A percentile compares a stretch with the other conserved stretches of the same genome.
Conservation (phyloP, 768 basidiomycete species). For the Rhizopogon vulgaris region DNA sequence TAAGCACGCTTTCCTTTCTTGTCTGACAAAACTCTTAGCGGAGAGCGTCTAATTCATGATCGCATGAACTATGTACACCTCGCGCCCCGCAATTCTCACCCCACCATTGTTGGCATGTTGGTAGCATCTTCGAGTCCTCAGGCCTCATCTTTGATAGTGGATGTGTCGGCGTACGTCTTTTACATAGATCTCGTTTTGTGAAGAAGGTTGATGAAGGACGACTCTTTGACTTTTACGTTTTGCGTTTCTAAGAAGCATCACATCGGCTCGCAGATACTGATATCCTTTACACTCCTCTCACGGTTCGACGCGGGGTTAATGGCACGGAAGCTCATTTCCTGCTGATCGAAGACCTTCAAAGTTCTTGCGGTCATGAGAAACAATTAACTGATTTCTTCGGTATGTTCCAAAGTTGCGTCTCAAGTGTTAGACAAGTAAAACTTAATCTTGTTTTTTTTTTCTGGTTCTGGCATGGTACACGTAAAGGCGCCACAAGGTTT, state of each 20-base stretch:
- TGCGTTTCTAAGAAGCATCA: background rate
- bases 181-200: background rate
- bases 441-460: background rate
- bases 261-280: background rate
- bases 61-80: background rate
- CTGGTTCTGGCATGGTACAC: background rate
- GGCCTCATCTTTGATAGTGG: too few species aligned
- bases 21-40: too few species aligned
- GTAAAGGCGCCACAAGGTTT: background rate
- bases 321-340: background rate
- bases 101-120: background rate
- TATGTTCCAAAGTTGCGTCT: background rate
- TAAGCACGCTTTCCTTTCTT: too few species aligned
- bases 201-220: background rate
- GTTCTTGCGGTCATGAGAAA: background rate
- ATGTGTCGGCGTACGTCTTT: background rate
- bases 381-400: background rate
- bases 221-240: slow-evolving; percentile 2
- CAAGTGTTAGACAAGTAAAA: background rate
- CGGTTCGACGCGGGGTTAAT: background rate
- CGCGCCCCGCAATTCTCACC: background rate
- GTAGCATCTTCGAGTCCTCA: background rate
- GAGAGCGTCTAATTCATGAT: too few species aligned
- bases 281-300: background rate
- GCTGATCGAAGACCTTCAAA: background rate